Conservation (phyloP, 2,329 filamentous ascomycete species). For the Botryotinia globosa region DNA sequence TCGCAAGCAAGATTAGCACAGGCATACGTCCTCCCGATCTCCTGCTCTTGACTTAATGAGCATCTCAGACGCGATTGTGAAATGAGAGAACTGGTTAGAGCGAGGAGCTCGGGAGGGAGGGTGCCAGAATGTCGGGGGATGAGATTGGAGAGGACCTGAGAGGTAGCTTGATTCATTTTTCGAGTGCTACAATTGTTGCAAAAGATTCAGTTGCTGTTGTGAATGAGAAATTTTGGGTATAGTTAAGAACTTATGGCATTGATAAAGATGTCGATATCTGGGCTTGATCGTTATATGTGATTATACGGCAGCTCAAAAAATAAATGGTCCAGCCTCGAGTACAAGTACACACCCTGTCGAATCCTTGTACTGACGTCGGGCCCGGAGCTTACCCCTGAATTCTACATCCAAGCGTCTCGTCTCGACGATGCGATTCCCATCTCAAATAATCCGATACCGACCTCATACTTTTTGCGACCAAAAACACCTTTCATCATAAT, state of each 20-base stretch:
- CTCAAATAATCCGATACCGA: not conserved
- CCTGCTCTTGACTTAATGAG: slow-evolving; percentile 79
- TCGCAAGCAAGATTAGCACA: slow-evolving; percentile 90
- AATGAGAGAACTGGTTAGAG: slow-evolving; percentile 69
- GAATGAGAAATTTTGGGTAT: not conserved
- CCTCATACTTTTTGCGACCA: slow-evolving; percentile 1
- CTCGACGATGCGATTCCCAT: slow-evolving; percentile 5
- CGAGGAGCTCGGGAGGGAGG: slow-evolving; percentile 66
- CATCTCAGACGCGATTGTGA: slow-evolving; percentile 78
- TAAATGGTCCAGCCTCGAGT: slow-evolving; percentile 1
- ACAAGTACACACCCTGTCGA: not conserved
- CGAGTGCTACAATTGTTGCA: not conserved
- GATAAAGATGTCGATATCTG: not conserved
- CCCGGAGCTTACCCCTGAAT: slow-evolving; percentile 19
- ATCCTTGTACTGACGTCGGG: slow-evolving; percentile 3
- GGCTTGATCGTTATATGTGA: not conserved
- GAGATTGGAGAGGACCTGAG: slow-evolving; percentile 69
- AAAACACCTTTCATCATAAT: slow-evolving; percentile 3
- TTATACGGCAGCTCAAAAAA: slow-evolving; percentile 2
- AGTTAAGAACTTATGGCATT: not conserved
- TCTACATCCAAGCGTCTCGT: slow-evolving; percentile 3
- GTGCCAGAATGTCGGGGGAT: slow-evolving; percentile 69
- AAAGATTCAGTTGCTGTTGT: not conserved
- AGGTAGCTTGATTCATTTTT: slow-evolving; percentile 69
- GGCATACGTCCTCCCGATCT: slow-evolving; percentile 78